Evolutionary conservation across 139 green algal species (phyloP).

Genomic region (Chlamydomonas sphaeroides): DNA sequence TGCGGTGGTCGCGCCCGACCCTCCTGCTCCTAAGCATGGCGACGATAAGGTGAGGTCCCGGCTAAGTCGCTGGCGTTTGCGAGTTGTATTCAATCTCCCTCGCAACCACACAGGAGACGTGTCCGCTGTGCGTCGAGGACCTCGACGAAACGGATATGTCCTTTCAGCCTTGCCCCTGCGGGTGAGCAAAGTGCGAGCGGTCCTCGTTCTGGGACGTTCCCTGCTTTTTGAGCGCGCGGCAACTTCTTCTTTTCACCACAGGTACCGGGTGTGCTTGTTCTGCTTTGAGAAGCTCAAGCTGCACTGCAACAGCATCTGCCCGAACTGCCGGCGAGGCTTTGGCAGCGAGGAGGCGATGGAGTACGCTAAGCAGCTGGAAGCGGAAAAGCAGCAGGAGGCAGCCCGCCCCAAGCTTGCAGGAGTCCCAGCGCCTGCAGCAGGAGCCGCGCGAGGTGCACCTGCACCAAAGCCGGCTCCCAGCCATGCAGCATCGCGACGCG

Average conservation of each 20-base stretch:
- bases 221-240: too few species aligned
- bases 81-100: too few species aligned
- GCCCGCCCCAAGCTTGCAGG: not conserved
- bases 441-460: too few species aligned
- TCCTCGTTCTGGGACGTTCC: not conserved
- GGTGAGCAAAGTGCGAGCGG: constrained; percentile 40
- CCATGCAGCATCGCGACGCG: too few species aligned
- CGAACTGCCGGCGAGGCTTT: constrained; percentile 63
- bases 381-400: constrained; percentile 13
- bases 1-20: not conserved
- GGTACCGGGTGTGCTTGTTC: constrained; percentile 70
- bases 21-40: not conserved
- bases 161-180: constrained; percentile 67
- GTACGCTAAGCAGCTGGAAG: constrained; percentile 32
- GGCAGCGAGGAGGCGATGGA: constrained; percentile 40
- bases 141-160: constrained; percentile 65
- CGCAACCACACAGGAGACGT: constrained; percentile 32
- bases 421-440: too few species aligned
- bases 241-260: not conserved
- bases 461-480: too few species aligned
- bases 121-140: constrained; percentile 68
- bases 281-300: constrained; percentile 68
- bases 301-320: constrained; percentile 59
- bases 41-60: not conserved
- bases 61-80: too few species aligned